A percentile compares a stretch with the other conserved stretches of the same genome.
Conservation (phyloP, 495 filamentous ascomycete species). For the Podospora didyma region DNA sequence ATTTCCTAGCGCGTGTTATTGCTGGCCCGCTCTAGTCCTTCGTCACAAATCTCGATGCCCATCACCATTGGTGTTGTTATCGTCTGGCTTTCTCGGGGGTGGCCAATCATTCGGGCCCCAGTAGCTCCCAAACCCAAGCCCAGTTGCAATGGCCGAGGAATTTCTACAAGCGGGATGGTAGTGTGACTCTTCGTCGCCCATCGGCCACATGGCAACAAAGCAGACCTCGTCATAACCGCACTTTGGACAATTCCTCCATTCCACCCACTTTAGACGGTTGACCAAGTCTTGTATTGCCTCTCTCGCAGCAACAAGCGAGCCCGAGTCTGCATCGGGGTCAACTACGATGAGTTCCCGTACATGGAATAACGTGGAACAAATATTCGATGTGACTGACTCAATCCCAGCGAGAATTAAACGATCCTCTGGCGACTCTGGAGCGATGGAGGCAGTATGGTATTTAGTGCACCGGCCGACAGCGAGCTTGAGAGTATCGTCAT, state of each 20-base stretch:
- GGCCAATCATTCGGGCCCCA: background rate
- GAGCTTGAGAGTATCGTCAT: background rate
- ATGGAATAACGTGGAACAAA: conserved; percentile 49
- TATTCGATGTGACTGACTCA: conserved; percentile 38
- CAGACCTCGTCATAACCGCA: conserved; percentile 57
- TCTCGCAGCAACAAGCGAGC: background rate
- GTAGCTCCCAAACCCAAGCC: background rate
- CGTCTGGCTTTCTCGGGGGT: background rate
- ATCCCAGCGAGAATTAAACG: conserved; percentile 38
- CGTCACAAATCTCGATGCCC: background rate
- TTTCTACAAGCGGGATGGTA: conserved; percentile 18
- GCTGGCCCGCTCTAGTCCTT: background rate
- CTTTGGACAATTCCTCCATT: conserved; percentile 54
- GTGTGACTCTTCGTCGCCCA: conserved; percentile 36
- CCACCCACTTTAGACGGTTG: conserved; percentile 53
- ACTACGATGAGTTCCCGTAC: conserved; percentile 26
- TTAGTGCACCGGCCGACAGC: background rate
- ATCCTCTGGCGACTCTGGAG: conserved; percentile 19
- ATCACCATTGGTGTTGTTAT: background rate
- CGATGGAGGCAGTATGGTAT: background rate
- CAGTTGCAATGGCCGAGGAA: background rate
- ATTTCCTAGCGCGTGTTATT: background rate
- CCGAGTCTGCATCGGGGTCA: conserved; percentile 8
- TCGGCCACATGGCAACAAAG: conserved; percentile 62
- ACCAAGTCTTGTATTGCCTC: conserved; percentile 38